These are phyloP conservation scores for Penicillium paneum DNA, from an alignment of 2,329 filamentous ascomycete species.

Conservation along the genomic window DNA sequence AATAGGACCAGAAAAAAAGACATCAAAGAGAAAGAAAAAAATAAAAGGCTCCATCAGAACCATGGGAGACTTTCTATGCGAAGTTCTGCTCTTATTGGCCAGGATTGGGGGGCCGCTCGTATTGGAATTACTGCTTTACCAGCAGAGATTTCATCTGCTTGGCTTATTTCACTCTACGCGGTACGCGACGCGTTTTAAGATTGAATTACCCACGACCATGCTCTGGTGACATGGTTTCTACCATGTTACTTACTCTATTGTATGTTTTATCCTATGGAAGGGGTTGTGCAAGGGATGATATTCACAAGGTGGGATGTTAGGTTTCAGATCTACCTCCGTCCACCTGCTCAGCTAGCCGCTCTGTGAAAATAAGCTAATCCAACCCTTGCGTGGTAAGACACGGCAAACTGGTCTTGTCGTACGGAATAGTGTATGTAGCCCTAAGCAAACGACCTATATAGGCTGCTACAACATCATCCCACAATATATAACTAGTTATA, in stretches of 20 bases:
- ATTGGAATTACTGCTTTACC: conserved; percentile 17
- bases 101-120: conserved; percentile 10
- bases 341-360: neutral
- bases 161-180: neutral
- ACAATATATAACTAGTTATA: neutral
- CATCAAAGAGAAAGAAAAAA: neutral
- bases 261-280: neutral
- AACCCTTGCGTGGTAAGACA: conserved; percentile 8
- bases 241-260: neutral
- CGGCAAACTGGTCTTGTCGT: neutral
- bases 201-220: neutral
- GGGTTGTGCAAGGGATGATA: conserved; percentile 5
- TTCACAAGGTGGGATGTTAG: neutral
- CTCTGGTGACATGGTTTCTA: neutral
- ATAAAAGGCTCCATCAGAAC: conserved; percentile 10
- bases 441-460: neutral
- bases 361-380: conserved; percentile 3
- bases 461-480: neutral
- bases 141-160: conserved; percentile 7
- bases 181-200: conserved; percentile 5
- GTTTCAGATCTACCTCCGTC: conserved; percentile 1
- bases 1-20: neutral
- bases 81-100: conserved; percentile 13
- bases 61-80: conserved; percentile 10
- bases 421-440: neutral